Evolutionary conservation across 495 filamentous ascomycete species (phyloP).

Genomic region (Penicillium egyptiacum): DNA sequence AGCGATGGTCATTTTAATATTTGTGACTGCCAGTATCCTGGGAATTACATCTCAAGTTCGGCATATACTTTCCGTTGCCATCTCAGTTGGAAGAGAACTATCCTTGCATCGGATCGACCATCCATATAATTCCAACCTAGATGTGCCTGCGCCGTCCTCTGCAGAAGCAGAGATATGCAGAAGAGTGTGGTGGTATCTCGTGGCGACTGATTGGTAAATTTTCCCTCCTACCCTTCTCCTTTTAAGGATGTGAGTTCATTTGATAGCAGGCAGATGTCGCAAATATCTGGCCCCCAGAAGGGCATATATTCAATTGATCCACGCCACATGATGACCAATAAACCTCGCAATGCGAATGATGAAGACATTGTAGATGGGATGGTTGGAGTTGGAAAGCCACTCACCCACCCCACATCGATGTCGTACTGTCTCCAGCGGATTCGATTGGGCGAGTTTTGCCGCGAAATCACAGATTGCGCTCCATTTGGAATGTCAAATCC

Average conservation of each 20-base stretch:
- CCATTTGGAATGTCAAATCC: conserved; percentile 20
- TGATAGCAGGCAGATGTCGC: conserved; percentile 37
- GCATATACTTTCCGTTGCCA: conserved; percentile 32
- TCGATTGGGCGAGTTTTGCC: conserved; percentile 45
- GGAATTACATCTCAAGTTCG: conserved; percentile 37
- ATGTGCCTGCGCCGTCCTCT: conserved; percentile 21
- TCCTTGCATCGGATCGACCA: conserved; percentile 45
- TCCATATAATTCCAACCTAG: conserved; percentile 18
- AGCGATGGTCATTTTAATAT: conserved; percentile 40
- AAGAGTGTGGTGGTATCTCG: conserved; percentile 53
- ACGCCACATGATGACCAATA: conserved; percentile 44
- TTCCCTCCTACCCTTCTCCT: not conserved
- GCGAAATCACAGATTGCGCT: conserved; percentile 42
- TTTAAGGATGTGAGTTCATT: not conserved
- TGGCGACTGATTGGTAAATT: conserved; percentile 46
- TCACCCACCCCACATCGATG: conserved; percentile 43
- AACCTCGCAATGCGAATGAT: conserved; percentile 48
- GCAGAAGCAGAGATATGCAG: conserved; percentile 42
- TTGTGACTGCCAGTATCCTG: conserved; percentile 41
- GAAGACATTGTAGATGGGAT: conserved; percentile 44
- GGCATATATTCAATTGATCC: conserved; percentile 43
- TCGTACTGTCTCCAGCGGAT: conserved; percentile 49
- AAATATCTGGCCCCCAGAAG: conserved; percentile 36
- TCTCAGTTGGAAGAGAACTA: conserved; percentile 40
- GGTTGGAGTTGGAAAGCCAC: conserved; percentile 23